Conservation (phyloP, 176 grass and related monocot species). For the Carex parvula region DNA sequence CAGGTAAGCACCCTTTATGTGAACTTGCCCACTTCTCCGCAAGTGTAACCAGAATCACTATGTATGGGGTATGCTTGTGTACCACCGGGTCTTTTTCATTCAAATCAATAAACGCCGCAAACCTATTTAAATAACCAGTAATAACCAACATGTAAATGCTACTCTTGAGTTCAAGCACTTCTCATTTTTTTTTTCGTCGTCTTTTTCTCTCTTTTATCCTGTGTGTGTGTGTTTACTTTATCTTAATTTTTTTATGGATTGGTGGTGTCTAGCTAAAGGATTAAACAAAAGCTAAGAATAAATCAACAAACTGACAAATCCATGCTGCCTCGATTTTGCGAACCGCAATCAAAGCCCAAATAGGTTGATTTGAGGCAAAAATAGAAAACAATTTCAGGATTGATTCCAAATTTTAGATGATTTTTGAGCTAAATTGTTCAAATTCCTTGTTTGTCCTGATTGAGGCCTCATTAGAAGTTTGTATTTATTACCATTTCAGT, state of each 20-base stretch:
- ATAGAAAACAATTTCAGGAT: background rate
- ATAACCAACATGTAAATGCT: constrained; percentile 18
- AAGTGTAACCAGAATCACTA: constrained; percentile 71
- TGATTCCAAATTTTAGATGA: background rate
- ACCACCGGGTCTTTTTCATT: constrained; percentile 73
- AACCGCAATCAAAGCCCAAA: background rate
- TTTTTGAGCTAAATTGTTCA: background rate
- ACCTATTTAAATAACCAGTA: constrained; percentile 45
- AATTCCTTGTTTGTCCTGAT: background rate
- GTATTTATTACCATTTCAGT: background rate
- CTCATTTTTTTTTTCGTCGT: background rate
- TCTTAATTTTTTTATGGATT: too few species aligned
- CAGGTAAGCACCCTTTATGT: constrained; percentile 67
- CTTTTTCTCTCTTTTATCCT: background rate
- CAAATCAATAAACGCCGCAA: constrained; percentile 71
- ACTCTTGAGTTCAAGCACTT: background rate
- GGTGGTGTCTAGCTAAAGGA: background rate
- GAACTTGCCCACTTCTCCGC: constrained; percentile 80
- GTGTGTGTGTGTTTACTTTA: background rate
- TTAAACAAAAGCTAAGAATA: background rate
- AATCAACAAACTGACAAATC: background rate
- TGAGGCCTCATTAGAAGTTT: background rate
- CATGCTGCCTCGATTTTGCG: background rate
- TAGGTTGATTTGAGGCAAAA: background rate
- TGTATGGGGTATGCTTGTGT: constrained; percentile 95